Conservation (phyloP, 345 rosid species). For the Euphorbia tirucalli region DNA sequence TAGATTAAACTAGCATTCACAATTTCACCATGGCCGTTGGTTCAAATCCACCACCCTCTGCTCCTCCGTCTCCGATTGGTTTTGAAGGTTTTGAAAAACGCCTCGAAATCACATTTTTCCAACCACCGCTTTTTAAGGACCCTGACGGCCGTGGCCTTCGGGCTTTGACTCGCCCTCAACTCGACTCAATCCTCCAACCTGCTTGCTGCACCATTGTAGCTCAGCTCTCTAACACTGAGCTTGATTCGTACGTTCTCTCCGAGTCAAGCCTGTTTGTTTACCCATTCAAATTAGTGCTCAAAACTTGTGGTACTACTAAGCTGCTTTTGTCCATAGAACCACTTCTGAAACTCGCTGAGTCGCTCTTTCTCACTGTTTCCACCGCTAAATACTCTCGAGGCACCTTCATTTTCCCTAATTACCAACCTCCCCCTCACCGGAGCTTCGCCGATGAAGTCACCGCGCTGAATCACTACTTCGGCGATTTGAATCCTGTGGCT, state of each 20-base stretch:
- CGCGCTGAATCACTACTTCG: constrained; percentile 45
- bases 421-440: constrained; percentile 74
- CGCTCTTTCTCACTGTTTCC: constrained; percentile 43
- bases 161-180: constrained; percentile 42
- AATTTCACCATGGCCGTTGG: constrained; percentile 24
- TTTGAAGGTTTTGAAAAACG: constrained; percentile 83
- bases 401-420: constrained; percentile 70
- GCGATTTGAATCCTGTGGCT: constrained; percentile 37
- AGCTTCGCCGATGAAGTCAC: constrained; percentile 65
- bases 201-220: constrained; percentile 70
- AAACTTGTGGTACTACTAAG: constrained; percentile 81
- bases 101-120: constrained; percentile 55
- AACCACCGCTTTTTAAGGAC: constrained; percentile 49
- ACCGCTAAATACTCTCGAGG: constrained; percentile 70
- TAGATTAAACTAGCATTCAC: too few species aligned
- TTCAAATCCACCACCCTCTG: constrained; percentile 1
- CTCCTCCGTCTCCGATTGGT: constrained; percentile 45
- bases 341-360: constrained; percentile 41
- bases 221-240: constrained; percentile 50
- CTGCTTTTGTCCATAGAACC: constrained; percentile 58
- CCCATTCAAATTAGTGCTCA: constrained; percentile 56
- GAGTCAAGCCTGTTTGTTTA: constrained; percentile 63
- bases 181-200: constrained; percentile 55
- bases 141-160: constrained; percentile 55
- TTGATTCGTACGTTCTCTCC: constrained; percentile 85